Conservation (phyloP, 257 asterid species). For the Verbena officinalis region DNA sequence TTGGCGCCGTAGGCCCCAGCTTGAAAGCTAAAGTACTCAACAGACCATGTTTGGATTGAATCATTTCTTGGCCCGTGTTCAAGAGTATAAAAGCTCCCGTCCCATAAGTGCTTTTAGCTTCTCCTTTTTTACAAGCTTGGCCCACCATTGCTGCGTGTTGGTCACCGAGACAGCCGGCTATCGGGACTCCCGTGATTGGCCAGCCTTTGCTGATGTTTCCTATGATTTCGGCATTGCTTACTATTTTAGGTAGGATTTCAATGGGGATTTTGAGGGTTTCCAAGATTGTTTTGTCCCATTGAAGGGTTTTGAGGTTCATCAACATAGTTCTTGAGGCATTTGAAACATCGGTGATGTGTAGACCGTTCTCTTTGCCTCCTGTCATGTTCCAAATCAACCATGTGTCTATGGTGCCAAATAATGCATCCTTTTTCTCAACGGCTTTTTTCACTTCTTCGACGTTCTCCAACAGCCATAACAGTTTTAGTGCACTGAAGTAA, state of each 20-base stretch:
- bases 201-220: slow-evolving; percentile 74
- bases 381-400: slow-evolving; percentile 98
- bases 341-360: slow-evolving; percentile 86
- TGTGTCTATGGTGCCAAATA: slow-evolving; percentile 89
- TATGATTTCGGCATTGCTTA: slow-evolving; percentile 75
- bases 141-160: slow-evolving; percentile 98
- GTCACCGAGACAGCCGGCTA: slow-evolving; percentile 93
- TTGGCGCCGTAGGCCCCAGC: slow-evolving; percentile 81
- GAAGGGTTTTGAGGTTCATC: slow-evolving; percentile 83
- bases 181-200: slow-evolving; percentile 79
- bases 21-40: slow-evolving; percentile 84
- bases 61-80: slow-evolving; percentile 72
- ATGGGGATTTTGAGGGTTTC: slow-evolving; percentile 48
- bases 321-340: slow-evolving; percentile 96
- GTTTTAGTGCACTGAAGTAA: slow-evolving; percentile 86
- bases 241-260: slow-evolving; percentile 65
- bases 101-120: slow-evolving; percentile 94
- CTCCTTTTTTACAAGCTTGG: slow-evolving; percentile 84
- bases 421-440: slow-evolving; percentile 70
- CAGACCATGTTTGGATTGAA: slow-evolving; percentile 72
- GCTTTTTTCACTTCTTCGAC: slow-evolving; percentile 68
- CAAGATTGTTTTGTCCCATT: slow-evolving; percentile 71
- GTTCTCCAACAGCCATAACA: slow-evolving; percentile 82
- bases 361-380: slow-evolving; percentile 69
- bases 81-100: slow-evolving; percentile 91